These are phyloP conservation scores for Forsythia suspensa DNA, from an alignment of 257 asterid genomes.

Conservation along the genomic window DNA sequence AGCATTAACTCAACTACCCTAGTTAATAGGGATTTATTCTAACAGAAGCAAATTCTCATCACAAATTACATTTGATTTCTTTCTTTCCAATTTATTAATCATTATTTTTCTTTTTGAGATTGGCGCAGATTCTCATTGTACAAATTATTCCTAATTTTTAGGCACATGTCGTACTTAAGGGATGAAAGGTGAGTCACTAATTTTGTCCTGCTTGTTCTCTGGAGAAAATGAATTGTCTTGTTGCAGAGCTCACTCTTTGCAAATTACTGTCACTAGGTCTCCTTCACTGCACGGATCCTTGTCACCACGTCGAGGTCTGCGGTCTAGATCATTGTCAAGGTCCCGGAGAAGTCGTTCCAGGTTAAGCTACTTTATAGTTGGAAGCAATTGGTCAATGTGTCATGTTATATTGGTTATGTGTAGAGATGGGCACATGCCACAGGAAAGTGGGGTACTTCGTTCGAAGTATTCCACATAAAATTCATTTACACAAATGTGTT, in stretches of 20 bases:
- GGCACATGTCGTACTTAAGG: conserved; percentile 25
- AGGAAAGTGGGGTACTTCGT: too few relatives aligned
- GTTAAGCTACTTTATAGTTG: conserved; percentile 2
- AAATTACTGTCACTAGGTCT: conserved; percentile 24
- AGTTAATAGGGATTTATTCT: too few relatives aligned
- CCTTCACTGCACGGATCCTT: conserved; percentile 27
- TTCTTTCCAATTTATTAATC: too few relatives aligned
- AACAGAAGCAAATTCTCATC: too few relatives aligned
- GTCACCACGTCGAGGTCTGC: conserved; percentile 30
- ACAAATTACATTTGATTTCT: too few relatives aligned
- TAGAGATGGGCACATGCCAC: too few relatives aligned
- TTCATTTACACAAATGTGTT: too few relatives aligned
- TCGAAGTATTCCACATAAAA: too few relatives aligned
- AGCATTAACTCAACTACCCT: too few relatives aligned
- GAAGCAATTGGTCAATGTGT: not conserved
- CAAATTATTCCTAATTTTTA: not conserved
- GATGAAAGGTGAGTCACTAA: conserved; percentile 24
- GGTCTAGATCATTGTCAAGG: conserved; percentile 31
- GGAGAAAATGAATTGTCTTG: not conserved
- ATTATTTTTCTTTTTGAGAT: too few relatives aligned
- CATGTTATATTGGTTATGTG: too few relatives aligned
- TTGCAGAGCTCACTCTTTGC: not conserved
- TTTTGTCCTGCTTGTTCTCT: not conserved
- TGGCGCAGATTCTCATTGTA: too few relatives aligned
- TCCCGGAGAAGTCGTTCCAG: conserved; percentile 35